Evolutionary conservation across 352 stramenopile species (phyloP).

Genomic region (Blastocystis sp.): DNA sequence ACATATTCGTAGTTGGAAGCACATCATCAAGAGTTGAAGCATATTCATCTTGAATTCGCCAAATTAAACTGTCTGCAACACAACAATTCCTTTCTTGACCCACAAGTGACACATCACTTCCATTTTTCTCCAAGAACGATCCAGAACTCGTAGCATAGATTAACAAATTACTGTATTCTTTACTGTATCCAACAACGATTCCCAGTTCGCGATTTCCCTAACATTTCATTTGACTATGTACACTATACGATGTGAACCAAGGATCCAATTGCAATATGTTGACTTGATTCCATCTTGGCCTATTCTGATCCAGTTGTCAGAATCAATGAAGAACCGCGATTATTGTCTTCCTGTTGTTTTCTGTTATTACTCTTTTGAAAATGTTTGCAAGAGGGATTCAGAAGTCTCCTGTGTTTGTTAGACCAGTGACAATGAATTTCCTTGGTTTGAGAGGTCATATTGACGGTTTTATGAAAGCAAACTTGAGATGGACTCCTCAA

Average conservation of each 20-base stretch:
- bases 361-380: not conserved
- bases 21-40: not conserved
- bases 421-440: not conserved
- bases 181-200: not conserved
- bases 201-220: not conserved
- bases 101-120: not conserved
- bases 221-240: not conserved
- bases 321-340: not conserved
- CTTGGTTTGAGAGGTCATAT: not conserved
- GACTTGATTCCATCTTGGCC: not conserved
- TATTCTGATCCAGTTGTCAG: not conserved
- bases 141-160: not conserved
- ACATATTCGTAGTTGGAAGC: not conserved
- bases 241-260: conserved; percentile 1
- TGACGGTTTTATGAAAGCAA: not conserved
- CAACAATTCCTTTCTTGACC: not conserved
- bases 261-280: conserved; percentile 8
- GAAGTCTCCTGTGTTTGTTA: not conserved
- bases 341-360: not conserved
- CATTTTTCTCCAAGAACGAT: not conserved
- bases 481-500: not conserved
- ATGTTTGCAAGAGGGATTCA: not conserved
- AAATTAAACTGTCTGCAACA: not conserved
- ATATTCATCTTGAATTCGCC: not conserved
- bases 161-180: not conserved